Conservation (phyloP, 2,329 filamentous ascomycete genomes). For the Xylariaceae sp. region DNA sequence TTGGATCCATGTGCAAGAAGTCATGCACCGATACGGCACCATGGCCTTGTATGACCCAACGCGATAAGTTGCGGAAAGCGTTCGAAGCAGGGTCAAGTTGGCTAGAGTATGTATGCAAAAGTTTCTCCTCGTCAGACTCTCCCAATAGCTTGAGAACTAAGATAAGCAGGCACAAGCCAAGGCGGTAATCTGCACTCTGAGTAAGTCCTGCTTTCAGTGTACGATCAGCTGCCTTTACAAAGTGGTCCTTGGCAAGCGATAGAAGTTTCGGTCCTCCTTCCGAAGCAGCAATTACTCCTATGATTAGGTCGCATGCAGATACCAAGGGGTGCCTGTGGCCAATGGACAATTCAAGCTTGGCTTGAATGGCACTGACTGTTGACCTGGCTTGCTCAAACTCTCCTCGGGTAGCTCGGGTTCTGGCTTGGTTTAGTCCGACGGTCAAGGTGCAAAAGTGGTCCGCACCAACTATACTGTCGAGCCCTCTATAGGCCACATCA, state of each 20-base stretch:
- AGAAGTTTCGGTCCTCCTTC: too few relatives aligned
- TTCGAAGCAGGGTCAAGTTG: neutral
- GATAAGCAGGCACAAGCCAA: conserved; percentile 1
- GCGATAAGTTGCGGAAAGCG: neutral
- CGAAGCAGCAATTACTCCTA: too few relatives aligned
- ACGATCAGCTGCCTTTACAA: neutral
- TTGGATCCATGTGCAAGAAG: neutral
- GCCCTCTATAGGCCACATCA: neutral
- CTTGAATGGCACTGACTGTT: too few relatives aligned
- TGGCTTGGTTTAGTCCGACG: neutral
- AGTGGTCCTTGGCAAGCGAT: too few relatives aligned
- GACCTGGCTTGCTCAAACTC: neutral
- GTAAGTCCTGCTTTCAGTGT: neutral
- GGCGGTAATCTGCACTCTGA: conserved; percentile 1
- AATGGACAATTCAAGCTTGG: too few relatives aligned
- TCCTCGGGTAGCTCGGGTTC: neutral
- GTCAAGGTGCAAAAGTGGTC: conserved; percentile 4
- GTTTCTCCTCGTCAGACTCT: neutral
- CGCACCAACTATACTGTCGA: neutral
- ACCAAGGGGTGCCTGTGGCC: too few relatives aligned
- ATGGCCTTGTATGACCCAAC: neutral
- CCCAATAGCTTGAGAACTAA: neutral
- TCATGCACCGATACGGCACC: neutral
- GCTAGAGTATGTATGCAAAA: too few relatives aligned
- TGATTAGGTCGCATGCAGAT: too few relatives aligned